Evolutionary conservation across 1,284 basidiomycete species (phyloP), one percentile per base, ranked within the genome.

Genomic region (Apiotrichum gracile): DNA sequence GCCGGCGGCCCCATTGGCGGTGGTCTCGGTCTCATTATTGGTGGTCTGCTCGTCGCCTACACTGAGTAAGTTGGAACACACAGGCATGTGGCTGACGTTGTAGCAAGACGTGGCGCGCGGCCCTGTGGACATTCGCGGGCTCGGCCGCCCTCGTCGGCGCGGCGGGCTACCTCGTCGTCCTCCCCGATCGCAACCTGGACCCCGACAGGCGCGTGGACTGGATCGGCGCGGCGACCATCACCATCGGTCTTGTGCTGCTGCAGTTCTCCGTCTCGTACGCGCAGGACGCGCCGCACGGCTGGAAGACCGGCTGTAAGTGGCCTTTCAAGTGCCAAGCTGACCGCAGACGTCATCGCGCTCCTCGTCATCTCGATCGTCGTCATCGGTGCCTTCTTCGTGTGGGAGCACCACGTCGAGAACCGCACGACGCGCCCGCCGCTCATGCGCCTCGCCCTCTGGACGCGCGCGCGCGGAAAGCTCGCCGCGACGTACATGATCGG

Each of bases 231-330:
- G 75, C 82, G 19, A 72, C 92, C 29, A 79, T 89, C 42, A 91
- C 88, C 0, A 69, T 78, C 0, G 90, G 87, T 0, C 77, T 93
- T 14, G 83, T 88, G 0, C 77, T 93, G 3, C 78, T 94, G 58
- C 80, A 87, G 13, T 93, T 92, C 64, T 83, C 85, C 0, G 80
- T 94, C 1, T 84, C 85, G 42, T 83, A 89, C 64, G 89, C 86
- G 1, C 80, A 82, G 41, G 75, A 80, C 10, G 87, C 86, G 0
- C 80, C 84, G 0, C 60, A 84, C 13, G 80, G 83, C n/a, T 93
- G 88, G 88, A 77, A 70, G 47, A 88, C 86, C 0, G 76, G 80
- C 12, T 89, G 87, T 88, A 66, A 59, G 86, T 76, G 10, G 6
- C 3, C 17, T 2, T n/a, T 25, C 1, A 24, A 5, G 22, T 9